Conservation (phyloP, 371 early-diverging fungal genomes). For the Syncephalastrum contaminatum region DNA sequence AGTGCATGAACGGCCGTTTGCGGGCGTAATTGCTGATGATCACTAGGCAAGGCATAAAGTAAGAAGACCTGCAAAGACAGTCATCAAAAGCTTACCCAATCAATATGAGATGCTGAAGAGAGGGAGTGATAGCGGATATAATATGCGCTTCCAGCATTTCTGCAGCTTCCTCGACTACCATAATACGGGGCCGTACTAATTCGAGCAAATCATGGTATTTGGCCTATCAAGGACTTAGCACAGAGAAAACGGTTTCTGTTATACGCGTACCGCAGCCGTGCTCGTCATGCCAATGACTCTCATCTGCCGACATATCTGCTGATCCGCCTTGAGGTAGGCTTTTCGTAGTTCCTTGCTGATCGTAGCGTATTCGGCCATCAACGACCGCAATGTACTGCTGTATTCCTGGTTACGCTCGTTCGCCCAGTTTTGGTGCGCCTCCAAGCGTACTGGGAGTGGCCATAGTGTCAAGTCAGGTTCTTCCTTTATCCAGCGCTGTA, state of each 20-base stretch:
- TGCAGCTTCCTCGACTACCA: slow-evolving; percentile 74
- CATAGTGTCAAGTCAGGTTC: slow-evolving; percentile 52
- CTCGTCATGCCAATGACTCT: slow-evolving; percentile 72
- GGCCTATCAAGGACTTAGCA: slow-evolving; percentile 32
- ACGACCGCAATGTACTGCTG: slow-evolving; percentile 20
- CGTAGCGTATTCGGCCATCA: slow-evolving; percentile 37
- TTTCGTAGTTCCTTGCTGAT: slow-evolving; percentile 45
- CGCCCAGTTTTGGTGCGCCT: slow-evolving; percentile 60
- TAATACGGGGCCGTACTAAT: slow-evolving; percentile 48
- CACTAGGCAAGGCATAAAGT: slow-evolving; percentile 30
- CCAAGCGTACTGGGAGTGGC: slow-evolving; percentile 50
- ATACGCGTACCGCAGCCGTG: slow-evolving; percentile 62
- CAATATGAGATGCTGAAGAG: slow-evolving; percentile 62
- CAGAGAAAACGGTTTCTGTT: not conserved
- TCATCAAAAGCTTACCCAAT: slow-evolving; percentile 53
- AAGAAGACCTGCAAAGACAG: not conserved
- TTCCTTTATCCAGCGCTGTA: slow-evolving; percentile 43
- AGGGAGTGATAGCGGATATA: slow-evolving; percentile 54
- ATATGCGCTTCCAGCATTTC: slow-evolving; percentile 76
- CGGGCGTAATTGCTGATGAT: slow-evolving; percentile 72
- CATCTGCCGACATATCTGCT: slow-evolving; percentile 39
- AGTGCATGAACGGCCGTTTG: slow-evolving; percentile 52
- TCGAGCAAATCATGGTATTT: slow-evolving; percentile 61
- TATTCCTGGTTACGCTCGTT: slow-evolving; percentile 31
- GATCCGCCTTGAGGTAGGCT: slow-evolving; percentile 37